Evolutionary conservation across 1,284 basidiomycete genomes (phyloP).

Genomic region (Apiotrichum veenhuisii): DNA sequence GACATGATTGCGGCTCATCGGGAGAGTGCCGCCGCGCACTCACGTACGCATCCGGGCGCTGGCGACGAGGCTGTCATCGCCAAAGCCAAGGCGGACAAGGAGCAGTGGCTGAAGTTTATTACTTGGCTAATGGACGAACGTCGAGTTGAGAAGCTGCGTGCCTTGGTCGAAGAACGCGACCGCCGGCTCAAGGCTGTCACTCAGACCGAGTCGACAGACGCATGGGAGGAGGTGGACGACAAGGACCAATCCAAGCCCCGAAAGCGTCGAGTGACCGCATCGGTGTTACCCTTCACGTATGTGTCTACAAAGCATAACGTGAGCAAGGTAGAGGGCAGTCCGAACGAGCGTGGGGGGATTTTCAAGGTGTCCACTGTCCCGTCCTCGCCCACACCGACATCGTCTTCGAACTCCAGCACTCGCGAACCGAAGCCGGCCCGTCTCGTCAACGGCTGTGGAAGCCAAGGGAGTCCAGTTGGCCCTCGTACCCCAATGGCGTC

Average conservation of each 20-base stretch:
- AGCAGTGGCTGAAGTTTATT: constrained; percentile 40
- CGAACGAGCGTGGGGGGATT: constrained; percentile 21
- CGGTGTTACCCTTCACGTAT: constrained; percentile 9
- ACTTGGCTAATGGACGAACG: constrained; percentile 48
- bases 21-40: constrained; percentile 34
- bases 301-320: constrained; percentile 1
- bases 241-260: constrained; percentile 1
- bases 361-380: constrained; percentile 13
- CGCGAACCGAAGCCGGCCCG: constrained; percentile 1
- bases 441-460: not conserved
- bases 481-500: constrained; percentile 19
- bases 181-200: constrained; percentile 29
- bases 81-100: constrained; percentile 33
- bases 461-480: not conserved
- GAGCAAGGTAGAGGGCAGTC: constrained; percentile 13
- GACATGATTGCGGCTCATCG: constrained; percentile 34
- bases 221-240: not conserved
- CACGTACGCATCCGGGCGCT: constrained; percentile 38
- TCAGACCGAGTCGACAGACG: constrained; percentile 1
- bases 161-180: constrained; percentile 37
- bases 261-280: constrained; percentile 12
- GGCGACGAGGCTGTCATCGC: constrained; percentile 13
- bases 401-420: constrained; percentile 5
- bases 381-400: not conserved
- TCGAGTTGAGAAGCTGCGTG: constrained; percentile 40